Evolutionary conservation across 257 asterid species (phyloP), one percentile per base, ranked within the genome.

Genomic region (Solanum virginianum): DNA sequence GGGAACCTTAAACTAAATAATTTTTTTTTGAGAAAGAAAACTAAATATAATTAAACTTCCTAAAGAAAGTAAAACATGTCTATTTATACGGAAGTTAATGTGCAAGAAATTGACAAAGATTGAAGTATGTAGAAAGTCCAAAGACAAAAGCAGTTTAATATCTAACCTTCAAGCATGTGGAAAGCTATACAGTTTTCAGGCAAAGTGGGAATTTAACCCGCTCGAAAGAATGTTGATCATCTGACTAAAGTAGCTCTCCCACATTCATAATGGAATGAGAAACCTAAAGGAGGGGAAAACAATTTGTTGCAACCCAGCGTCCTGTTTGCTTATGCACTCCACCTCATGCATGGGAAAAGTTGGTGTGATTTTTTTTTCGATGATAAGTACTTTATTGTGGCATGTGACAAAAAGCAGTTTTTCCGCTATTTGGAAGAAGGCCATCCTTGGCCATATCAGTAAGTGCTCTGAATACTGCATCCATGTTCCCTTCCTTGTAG

Each of bases 371-470:
- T 26, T 79, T 79, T 17, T 49, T 20, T 29, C 53, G 83, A 53
- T 77, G 65, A 77, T 29, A 79, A 16, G 14, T 26, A 53, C 65
- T 51, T 79, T 53, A 53, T 53, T 17, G 2, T 16, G 83, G 65
- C 83, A 82, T 57, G 60, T 16, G 79, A 82, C 24, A 45, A 45
- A 41, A 36, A 68, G 86, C 80, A 83, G 89, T 89, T 87, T 86
- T 88, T 41, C 84, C 87, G 79, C 93, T 93, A 85, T 92, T 88
- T 1, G 98, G 99, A 88, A 94, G 97, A 88, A 94, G 95, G 69
- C 99, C 98, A 80, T 94, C 97, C 88, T 90, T 93, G 41, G 92
- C 96, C 99, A 95, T 94, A 68, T 92, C 96, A 17, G 89, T 81
- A 36, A 95, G 94, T 86, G 91, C 89, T 66, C 83, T 86, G 83